A percentile compares a stretch with the other conserved stretches of the same genome.
phyloP scores from a whole-genome alignment of 2,329 filamentous ascomycete genomes.

The Trichoderma sp. region DNA sequence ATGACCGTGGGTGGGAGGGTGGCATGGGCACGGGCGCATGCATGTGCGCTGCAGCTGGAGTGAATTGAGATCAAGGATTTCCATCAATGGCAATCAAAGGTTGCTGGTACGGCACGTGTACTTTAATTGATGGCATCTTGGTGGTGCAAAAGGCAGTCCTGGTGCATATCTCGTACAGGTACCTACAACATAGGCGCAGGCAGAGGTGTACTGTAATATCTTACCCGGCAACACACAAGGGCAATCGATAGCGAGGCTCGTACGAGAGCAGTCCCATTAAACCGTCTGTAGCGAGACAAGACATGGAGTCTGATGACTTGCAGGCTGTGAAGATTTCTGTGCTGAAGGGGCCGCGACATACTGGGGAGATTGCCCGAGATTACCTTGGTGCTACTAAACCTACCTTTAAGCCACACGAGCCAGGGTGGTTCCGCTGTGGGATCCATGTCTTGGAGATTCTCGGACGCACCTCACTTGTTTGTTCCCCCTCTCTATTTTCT shows the following conservation, averaged over 20 bases:
- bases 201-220: not conserved
- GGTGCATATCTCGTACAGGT: not conserved
- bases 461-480: not conserved
- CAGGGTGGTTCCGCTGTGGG: not conserved
- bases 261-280: not conserved
- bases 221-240: not conserved
- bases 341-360: slow-evolving; percentile 4
- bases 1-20: not conserved
- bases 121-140: not conserved
- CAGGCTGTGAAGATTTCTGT: not conserved
- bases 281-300: not conserved
- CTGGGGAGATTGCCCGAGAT: slow-evolving; percentile 21
- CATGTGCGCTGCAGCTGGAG: not conserved
- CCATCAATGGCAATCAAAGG: not conserved
- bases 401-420: slow-evolving; percentile 14
- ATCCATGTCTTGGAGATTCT: not conserved
- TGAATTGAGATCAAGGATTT: not conserved
- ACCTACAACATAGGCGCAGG: not conserved
- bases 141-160: not conserved
- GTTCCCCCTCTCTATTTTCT: not conserved
- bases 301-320: slow-evolving; percentile 4
- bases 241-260: not conserved
- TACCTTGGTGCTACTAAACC: slow-evolving; percentile 10
- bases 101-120: not conserved
- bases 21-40: not conserved